Conservation (phyloP, 129 eudicot genomes). For the Pulicaria dysenterica region DNA sequence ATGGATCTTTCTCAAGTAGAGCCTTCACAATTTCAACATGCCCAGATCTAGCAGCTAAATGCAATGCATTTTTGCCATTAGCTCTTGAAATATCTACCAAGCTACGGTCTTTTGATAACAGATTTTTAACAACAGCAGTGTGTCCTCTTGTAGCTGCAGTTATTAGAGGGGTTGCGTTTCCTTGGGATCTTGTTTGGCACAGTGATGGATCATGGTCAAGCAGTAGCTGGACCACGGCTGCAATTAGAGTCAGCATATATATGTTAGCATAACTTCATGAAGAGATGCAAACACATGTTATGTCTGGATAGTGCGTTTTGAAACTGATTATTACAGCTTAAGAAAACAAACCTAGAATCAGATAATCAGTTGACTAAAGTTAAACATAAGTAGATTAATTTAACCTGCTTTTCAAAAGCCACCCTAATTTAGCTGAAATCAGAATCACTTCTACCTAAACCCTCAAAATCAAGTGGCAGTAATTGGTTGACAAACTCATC, state of each 20-base stretch:
- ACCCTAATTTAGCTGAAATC: too few relatives aligned
- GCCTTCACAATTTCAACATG: constrained; percentile 70
- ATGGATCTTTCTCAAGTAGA: constrained; percentile 66
- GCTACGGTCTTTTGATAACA: constrained; percentile 57
- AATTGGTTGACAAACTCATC: too few relatives aligned
- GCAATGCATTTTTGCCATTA: constrained; percentile 74
- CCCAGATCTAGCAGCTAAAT: constrained; percentile 73
- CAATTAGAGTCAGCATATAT: constrained; percentile 29
- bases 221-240: constrained; percentile 75
- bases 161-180: constrained; percentile 71
- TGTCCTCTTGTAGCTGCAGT: constrained; percentile 81
- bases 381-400: too few relatives aligned
- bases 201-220: constrained; percentile 66
- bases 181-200: constrained; percentile 60
- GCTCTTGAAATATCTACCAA: constrained; percentile 45
- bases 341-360: neutral
- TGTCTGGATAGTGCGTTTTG: neutral
- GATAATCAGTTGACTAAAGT: neutral
- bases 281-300: neutral
- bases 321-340: neutral
- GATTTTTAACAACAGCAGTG: constrained; percentile 63
- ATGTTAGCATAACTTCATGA: constrained; percentile 6
- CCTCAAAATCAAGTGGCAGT: too few relatives aligned
- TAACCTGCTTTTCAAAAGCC: too few relatives aligned
- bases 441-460: too few relatives aligned